Evolutionary conservation across 257 asterid species (phyloP).

Genomic region (Rhazya stricta): DNA sequence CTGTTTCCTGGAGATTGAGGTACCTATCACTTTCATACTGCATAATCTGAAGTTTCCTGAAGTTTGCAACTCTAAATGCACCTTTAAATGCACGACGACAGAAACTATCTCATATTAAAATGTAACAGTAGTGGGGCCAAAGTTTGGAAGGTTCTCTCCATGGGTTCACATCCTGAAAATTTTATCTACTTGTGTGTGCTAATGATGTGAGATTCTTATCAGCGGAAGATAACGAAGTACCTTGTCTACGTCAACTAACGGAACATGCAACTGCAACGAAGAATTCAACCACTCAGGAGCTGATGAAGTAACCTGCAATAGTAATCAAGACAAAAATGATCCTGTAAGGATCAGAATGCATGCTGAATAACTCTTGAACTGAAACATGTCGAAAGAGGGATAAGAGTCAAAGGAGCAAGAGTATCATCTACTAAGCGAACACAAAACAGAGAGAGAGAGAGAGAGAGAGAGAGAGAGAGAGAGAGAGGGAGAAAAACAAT

Average conservation of each 20-base stretch:
- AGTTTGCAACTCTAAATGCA: background rate
- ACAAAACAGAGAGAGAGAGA: background rate
- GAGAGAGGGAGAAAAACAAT: conserved; percentile 3
- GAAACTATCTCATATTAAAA: background rate
- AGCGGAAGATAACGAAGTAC: conserved; percentile 32
- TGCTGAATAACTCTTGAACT: background rate
- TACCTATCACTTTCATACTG: background rate
- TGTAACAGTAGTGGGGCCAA: background rate
- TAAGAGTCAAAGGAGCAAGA: conserved; percentile 9
- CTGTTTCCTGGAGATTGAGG: too few relatives aligned
- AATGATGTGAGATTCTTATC: conserved; percentile 2
- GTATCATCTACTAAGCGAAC: background rate
- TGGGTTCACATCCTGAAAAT: background rate
- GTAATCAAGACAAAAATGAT: conserved; percentile 15
- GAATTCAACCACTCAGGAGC: conserved; percentile 84
- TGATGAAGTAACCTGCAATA: conserved; percentile 60
- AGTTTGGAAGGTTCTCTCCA: background rate
- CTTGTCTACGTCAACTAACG: conserved; percentile 94
- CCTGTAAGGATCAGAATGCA: background rate
- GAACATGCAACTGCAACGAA: conserved; percentile 68
- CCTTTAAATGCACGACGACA: background rate
- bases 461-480: background rate
- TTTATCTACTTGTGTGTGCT: background rate
- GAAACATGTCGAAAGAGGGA: conserved; percentile 2
- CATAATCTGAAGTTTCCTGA: background rate